These are phyloP conservation scores for Stereocaulon alpinum DNA, from an alignment of 495 filamentous ascomycete species.

Conservation along the genomic window DNA sequence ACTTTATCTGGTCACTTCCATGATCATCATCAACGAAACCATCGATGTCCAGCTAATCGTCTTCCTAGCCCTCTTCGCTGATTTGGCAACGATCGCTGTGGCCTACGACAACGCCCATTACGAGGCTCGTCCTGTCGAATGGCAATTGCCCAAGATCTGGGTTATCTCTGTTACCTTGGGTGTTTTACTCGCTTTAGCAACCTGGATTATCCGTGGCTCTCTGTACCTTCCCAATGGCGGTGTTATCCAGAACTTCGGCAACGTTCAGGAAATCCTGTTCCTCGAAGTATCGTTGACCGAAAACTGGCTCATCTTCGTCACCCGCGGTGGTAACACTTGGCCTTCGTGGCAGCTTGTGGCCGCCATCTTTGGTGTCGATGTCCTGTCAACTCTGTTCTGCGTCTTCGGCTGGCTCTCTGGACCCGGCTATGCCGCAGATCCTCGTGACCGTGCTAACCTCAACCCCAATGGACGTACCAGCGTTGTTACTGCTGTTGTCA, in stretches of 20 bases:
- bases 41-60: constrained; percentile 57
- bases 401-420: constrained; percentile 61
- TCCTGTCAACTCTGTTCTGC: constrained; percentile 59
- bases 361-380: constrained; percentile 62
- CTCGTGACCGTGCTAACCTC: constrained; percentile 34
- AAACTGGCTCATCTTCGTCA: constrained; percentile 75
- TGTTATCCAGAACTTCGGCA: constrained; percentile 64
- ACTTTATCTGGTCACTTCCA: constrained; percentile 67
- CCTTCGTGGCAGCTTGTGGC: constrained; percentile 63
- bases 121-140: constrained; percentile 61
- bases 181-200: constrained; percentile 52
- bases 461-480: constrained; percentile 51
- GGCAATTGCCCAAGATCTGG: constrained; percentile 73
- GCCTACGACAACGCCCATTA: constrained; percentile 71
- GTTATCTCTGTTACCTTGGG: constrained; percentile 61
- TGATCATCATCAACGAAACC: constrained; percentile 68
- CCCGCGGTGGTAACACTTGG: constrained; percentile 59
- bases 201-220: constrained; percentile 60
- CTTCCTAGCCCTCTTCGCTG: constrained; percentile 68
- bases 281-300: constrained; percentile 63
- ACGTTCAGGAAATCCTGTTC: constrained; percentile 63
- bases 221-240: constrained; percentile 58
- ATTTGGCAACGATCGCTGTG: constrained; percentile 66
- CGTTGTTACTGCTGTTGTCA: constrained; percentile 67
- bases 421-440: constrained; percentile 28